A percentile compares a stretch with the other conserved stretches of the same genome.
These are phyloP conservation scores for Suillus ampliporus DNA, from an alignment of 768 basidiomycete species.

Conservation along the genomic window DNA sequence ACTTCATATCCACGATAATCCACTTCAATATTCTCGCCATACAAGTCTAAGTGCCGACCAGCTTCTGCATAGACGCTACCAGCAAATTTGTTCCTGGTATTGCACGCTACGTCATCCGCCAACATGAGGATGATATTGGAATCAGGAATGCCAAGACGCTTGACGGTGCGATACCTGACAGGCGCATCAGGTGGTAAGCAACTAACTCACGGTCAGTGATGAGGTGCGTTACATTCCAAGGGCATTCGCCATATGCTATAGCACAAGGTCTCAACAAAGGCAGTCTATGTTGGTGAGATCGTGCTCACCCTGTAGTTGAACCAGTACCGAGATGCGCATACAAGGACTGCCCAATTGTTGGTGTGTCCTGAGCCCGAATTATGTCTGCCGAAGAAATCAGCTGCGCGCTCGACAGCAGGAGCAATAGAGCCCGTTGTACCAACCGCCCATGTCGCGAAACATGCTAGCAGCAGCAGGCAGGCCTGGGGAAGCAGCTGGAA, in stretches of 20 bases:
- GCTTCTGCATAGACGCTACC: slow-evolving; percentile 92
- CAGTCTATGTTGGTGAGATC: not conserved
- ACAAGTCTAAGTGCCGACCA: slow-evolving; percentile 83
- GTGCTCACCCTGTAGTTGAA: slow-evolving; percentile 93
- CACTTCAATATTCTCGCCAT: slow-evolving; percentile 96
- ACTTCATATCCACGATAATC: slow-evolving; percentile 99
- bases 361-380: slow-evolving; percentile 62
- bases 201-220: not conserved
- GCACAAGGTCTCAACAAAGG: slow-evolving; percentile 2
- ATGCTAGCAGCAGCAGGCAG: slow-evolving; percentile 37
- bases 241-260: slow-evolving; percentile 98
- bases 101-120: slow-evolving; percentile 95
- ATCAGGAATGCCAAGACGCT: slow-evolving; percentile 96
- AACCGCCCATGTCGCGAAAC: slow-evolving; percentile 43
- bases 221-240: slow-evolving; percentile 80
- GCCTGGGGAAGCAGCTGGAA: slow-evolving; percentile 27
- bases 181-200: slow-evolving; percentile 12
- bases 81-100: slow-evolving; percentile 89
- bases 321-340: slow-evolving; percentile 95
- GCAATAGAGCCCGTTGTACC: slow-evolving; percentile 25
- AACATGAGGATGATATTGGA: slow-evolving; percentile 99
- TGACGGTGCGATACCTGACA: slow-evolving; percentile 94
- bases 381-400: slow-evolving; percentile 53
- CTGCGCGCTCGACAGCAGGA: slow-evolving; percentile 40
- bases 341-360: slow-evolving; percentile 99